Conservation (phyloP, 1,139 yeast species). For the Debaryomyces robertsiae region DNA sequence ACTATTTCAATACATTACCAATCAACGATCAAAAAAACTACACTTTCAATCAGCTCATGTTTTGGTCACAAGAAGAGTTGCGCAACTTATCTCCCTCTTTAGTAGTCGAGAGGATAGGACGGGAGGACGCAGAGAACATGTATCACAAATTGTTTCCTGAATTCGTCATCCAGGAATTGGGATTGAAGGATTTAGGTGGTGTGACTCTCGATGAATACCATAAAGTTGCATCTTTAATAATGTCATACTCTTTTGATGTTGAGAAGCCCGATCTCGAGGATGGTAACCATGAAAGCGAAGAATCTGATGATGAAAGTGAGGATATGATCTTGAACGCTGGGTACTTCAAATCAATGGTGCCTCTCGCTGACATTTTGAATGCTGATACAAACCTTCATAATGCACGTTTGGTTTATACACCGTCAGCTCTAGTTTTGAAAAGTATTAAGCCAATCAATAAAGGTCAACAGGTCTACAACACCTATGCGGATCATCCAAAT, state of each 20-base stretch:
- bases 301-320: conserved; percentile 20
- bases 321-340: conserved; percentile 35
- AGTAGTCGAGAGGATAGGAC: conserved; percentile 70
- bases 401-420: conserved; percentile 62
- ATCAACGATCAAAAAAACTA: conserved; percentile 29
- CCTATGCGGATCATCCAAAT: conserved; percentile 90
- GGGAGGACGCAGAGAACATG: conserved; percentile 63
- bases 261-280: conserved; percentile 25
- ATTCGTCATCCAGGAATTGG: conserved; percentile 24
- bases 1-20: conserved; percentile 76
- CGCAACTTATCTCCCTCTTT: conserved; percentile 65
- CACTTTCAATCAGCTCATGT: conserved; percentile 70
- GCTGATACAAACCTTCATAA: conserved; percentile 82
- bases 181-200: conserved; percentile 27
- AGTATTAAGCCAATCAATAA: conserved; percentile 61
- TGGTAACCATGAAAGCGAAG: conserved; percentile 20
- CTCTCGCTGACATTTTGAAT: conserved; percentile 86
- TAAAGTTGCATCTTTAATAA: conserved; percentile 61
- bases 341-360: conserved; percentile 82
- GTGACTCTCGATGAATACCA: conserved; percentile 62
- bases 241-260: conserved; percentile 49
- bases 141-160: conserved; percentile 39
- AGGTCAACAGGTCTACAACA: conserved; percentile 81
- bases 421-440: conserved; percentile 60
- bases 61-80: conserved; percentile 66